Evolutionary conservation across 352 stramenopile genomes (phyloP), one percentile per base, ranked within the genome.

Genomic region (Pelagophyceae sp.): DNA sequence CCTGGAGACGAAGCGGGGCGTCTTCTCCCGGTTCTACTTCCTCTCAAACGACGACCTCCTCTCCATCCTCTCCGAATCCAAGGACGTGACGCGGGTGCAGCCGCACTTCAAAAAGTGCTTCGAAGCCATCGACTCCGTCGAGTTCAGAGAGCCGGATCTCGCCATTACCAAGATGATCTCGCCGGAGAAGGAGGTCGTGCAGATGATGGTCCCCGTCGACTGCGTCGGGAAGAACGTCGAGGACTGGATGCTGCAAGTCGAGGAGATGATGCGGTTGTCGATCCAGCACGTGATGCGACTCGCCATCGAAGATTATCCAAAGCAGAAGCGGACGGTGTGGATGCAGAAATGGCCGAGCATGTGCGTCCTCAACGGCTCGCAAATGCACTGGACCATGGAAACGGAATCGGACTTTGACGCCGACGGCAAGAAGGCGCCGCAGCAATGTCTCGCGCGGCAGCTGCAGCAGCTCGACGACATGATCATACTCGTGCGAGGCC

Each of bases 31-130:
- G 0, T 96, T 97, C 72, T 97, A 96, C 80, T 97, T 97, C 75
- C 82, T 97, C 0, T 96, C 90, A 0, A 96, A 97, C 78, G 92
- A 97, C 75, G 92, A 97, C 74, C 80, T 97, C 72, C 83, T 97
- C 0, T 95, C 90, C 5, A 96, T 97, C 77, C 69, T 97, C 33
- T 96, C 90, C 2, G 92, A 97, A 72, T 93, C 87, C 27, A 97
- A 96, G 75, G 92, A 96, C 77, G 91, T 96, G 15, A 94, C 93
- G 69, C 81, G 94, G 29, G 91, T 97, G 27, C 91, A 96, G 76
- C 92, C 92, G 0, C 92, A 96, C 65, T 80, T 97, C 78, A 96
- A 96, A 79, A 97, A 97, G 77, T 96, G 91, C 76, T 96, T 96
- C 76, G 91, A 96, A 86, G 92, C 90, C 5, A 94, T 97, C 40